Conservation (phyloP, 2,329 filamentous ascomycete genomes). For the Paecilomyces sp. region DNA sequence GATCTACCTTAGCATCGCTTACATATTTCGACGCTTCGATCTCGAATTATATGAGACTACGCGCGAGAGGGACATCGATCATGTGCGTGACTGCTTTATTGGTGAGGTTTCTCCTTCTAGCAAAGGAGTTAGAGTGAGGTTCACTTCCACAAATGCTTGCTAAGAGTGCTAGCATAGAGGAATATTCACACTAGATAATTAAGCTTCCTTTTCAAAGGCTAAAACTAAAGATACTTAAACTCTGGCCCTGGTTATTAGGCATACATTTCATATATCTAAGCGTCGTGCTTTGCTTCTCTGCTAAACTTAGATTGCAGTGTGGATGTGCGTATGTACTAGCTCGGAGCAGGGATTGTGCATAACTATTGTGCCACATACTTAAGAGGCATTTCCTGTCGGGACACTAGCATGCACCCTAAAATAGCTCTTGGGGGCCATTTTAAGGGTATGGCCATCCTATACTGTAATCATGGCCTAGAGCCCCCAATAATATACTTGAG, state of each 20-base stretch:
- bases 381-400: background rate
- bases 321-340: background rate
- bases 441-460: background rate
- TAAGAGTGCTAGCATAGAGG: background rate
- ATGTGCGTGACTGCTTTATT: too few species aligned
- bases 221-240: background rate
- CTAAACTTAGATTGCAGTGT: background rate
- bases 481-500: background rate
- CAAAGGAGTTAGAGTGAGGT: background rate
- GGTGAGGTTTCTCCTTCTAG: too few species aligned
- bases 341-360: background rate
- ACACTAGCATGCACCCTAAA: background rate
- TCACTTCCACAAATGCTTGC: background rate
- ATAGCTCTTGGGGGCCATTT: background rate
- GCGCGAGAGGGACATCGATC: too few species aligned
- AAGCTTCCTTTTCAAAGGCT: background rate
- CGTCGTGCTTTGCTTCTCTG: background rate
- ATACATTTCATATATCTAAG: background rate
- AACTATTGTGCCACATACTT: background rate
- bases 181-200: background rate
- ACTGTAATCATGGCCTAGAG: background rate
- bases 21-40: too few species aligned
- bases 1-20: too few species aligned
- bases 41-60: too few species aligned
- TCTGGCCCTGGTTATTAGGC: background rate